These are phyloP conservation scores for Coemansia sp. DNA, from an alignment of 192 early-diverging fungal genomes.

Conservation along the genomic window DNA sequence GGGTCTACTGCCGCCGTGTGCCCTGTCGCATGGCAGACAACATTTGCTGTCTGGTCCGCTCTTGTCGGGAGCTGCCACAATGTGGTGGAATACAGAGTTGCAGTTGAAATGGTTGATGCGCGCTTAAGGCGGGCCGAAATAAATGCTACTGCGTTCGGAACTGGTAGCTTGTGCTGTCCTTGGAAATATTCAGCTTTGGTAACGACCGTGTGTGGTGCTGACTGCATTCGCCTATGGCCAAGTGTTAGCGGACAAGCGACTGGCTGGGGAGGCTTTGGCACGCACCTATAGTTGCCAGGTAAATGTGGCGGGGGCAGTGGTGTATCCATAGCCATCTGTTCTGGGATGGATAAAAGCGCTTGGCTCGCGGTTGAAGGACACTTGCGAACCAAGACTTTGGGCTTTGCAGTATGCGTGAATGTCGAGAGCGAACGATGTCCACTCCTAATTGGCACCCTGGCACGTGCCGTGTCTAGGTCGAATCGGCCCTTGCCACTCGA, in stretches of 20 bases:
- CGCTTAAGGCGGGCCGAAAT: conserved; percentile 5
- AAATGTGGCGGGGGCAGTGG: neutral
- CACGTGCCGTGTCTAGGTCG: neutral
- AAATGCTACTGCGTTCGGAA: neutral
- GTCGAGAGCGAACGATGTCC: neutral
- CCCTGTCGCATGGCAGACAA: too few species aligned
- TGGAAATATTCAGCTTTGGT: neutral
- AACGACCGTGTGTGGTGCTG: conserved; percentile 5
- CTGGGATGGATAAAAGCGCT: neutral
- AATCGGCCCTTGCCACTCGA: neutral
- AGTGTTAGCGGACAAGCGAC: neutral
- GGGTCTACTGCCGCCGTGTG: neutral
- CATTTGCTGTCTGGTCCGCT: neutral
- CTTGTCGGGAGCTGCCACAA: neutral
- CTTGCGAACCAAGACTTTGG: conserved; percentile 1
- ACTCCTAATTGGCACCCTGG: neutral
- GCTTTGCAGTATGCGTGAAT: neutral
- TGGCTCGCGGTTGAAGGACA: neutral
- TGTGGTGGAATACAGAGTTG: neutral
- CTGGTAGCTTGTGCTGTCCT: neutral
- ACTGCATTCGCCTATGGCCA: conserved; percentile 17
- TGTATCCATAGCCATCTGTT: neutral
- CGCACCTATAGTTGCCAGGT: neutral
- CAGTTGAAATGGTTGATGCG: conserved; percentile 24
- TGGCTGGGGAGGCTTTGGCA: neutral